A percentile compares a stretch with the other conserved stretches of the same genome.
Evolutionary conservation across 495 filamentous ascomycete species (phyloP).

Genomic region (Trichoderma virens): DNA sequence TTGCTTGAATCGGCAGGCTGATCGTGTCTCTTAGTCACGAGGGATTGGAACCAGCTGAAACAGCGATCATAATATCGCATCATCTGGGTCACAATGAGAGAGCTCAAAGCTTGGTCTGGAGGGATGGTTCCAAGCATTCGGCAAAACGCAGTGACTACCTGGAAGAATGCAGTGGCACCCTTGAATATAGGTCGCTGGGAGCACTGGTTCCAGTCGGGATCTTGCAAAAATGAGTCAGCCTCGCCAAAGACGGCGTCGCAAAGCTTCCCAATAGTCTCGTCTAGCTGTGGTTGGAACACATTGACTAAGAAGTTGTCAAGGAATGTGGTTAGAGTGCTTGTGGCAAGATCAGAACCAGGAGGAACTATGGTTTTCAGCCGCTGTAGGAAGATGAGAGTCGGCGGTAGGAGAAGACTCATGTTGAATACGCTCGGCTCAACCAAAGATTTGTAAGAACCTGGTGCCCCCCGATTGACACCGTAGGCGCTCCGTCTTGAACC

Average conservation of each 20-base stretch:
- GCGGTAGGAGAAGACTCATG: constrained; percentile 86
- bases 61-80: constrained; percentile 86
- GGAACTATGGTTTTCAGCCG: constrained; percentile 88
- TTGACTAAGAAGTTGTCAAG: constrained; percentile 97
- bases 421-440: constrained; percentile 97
- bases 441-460: constrained; percentile 58
- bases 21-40: constrained; percentile 50
- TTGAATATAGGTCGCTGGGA: constrained; percentile 85
- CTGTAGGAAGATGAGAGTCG: constrained; percentile 88
- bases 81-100: constrained; percentile 84
- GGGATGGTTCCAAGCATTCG: constrained; percentile 92
- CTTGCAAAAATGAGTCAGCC: constrained; percentile 78
- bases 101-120: constrained; percentile 90
- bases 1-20: constrained; percentile 27
- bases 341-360: constrained; percentile 69
- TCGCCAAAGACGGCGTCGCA: constrained; percentile 76
- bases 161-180: constrained; percentile 83
- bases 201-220: constrained; percentile 68
- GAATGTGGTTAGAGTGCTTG: constrained; percentile 86
- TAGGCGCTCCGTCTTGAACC: constrained; percentile 32
- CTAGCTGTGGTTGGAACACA: constrained; percentile 92
- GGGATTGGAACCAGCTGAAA: constrained; percentile 75
- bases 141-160: constrained; percentile 81
- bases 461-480: constrained; percentile 30
- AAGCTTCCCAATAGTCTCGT: constrained; percentile 88